Evolutionary conservation across 106 monocot genomes (phyloP).

Genomic region (Chionographis japonica): DNA sequence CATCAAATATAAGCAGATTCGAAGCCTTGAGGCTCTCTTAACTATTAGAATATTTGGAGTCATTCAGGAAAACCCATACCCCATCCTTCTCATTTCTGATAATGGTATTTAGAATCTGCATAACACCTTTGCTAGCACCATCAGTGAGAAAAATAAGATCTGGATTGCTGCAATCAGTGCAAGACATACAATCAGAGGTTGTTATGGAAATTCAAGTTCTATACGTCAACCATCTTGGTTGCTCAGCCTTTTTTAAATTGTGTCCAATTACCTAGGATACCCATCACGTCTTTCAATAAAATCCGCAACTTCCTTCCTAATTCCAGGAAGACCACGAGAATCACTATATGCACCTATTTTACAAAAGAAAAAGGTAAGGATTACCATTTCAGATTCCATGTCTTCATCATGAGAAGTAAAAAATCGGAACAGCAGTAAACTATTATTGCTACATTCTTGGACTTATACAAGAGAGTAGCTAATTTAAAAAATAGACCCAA

Average conservation of each 20-base stretch:
- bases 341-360: constrained; percentile 96
- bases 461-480: no score
- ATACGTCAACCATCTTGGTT: background rate
- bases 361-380: background rate
- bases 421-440: no score
- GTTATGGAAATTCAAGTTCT: background rate
- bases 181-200: constrained; percentile 3
- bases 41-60: background rate
- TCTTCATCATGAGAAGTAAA: no score
- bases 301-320: constrained; percentile 93
- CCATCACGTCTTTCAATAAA: constrained; percentile 98
- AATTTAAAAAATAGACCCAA: no score
- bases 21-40: background rate
- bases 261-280: constrained; percentile 70
- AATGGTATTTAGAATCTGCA: constrained; percentile 84
- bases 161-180: constrained; percentile 65
- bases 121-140: constrained; percentile 99
- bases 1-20: no score
- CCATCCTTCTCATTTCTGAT: constrained; percentile 94
- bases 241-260: background rate
- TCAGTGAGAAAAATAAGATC: constrained; percentile 96
- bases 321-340: constrained; percentile 89
- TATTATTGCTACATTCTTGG: no score
- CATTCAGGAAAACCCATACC: constrained; percentile 35
- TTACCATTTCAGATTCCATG: background rate